Conservation (phyloP, 352 stramenopile genomes). For the Globisporangium okanoganense region DNA sequence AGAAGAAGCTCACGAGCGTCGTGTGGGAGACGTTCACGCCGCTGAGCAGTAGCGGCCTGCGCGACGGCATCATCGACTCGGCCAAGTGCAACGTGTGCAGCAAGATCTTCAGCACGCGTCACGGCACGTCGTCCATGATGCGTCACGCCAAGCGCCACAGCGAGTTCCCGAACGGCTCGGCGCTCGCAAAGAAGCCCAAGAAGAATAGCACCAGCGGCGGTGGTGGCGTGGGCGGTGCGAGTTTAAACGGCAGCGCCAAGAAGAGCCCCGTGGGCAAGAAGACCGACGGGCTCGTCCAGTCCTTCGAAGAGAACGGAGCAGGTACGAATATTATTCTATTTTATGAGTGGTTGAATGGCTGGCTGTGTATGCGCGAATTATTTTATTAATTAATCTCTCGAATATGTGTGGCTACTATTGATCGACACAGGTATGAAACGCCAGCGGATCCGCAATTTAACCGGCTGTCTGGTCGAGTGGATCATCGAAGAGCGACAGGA, state of each 20-base stretch:
- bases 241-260: conserved; percentile 33
- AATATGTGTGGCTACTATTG: no score
- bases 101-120: conserved; percentile 78
- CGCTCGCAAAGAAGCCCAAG: conserved; percentile 46
- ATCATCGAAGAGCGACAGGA: conserved; percentile 73
- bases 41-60: conserved; percentile 54
- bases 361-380: not conserved
- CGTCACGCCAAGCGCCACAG: conserved; percentile 74
- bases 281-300: conserved; percentile 32
- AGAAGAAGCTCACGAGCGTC: conserved; percentile 82
- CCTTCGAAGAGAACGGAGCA: conserved; percentile 61
- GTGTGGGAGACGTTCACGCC: conserved; percentile 83
- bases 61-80: conserved; percentile 66
- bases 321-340: conserved; percentile 28
- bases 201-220: no score
- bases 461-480: conserved; percentile 62
- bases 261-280: conserved; percentile 38
- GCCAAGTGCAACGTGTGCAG: conserved; percentile 72
- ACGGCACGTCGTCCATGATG: conserved; percentile 83
- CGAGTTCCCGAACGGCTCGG: conserved; percentile 55
- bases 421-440: conserved; percentile 61
- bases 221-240: conserved; percentile 4
- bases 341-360: conserved; percentile 2
- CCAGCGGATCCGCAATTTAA: conserved; percentile 62
- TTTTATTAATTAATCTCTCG: not conserved